phyloP scores from a whole-genome alignment of 768 basidiomycete species.

The Hygrocybe coccinea region DNA sequence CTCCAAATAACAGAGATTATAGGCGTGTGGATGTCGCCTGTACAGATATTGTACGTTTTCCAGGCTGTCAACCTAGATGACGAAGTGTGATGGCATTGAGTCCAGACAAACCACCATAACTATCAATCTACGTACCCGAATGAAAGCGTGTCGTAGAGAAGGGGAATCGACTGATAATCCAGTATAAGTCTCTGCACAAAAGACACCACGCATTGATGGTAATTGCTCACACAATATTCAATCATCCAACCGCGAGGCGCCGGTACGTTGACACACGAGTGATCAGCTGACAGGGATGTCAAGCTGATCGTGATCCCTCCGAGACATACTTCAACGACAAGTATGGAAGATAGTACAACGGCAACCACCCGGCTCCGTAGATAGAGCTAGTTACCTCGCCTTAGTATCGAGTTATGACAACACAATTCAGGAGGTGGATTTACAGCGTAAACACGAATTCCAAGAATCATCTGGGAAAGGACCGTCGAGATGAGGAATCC shows the following conservation, averaged over 20 bases:
- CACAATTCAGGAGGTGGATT: neutral
- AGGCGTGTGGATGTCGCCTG: neutral
- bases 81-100: slow-evolving; percentile 2
- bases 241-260: slow-evolving; percentile 22
- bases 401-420: neutral
- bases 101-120: too few relatives aligned
- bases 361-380: slow-evolving; percentile 13
- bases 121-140: slow-evolving; percentile 5
- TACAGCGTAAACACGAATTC: slow-evolving; percentile 24
- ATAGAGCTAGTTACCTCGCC: slow-evolving; percentile 14
- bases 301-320: slow-evolving; percentile 17
- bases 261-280: slow-evolving; percentile 13
- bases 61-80: slow-evolving; percentile 4
- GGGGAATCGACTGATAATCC: slow-evolving; percentile 11
- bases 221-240: slow-evolving; percentile 23
- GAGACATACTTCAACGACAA: slow-evolving; percentile 15
- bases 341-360: slow-evolving; percentile 9
- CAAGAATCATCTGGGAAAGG: slow-evolving; percentile 24
- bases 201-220: neutral
- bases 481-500: slow-evolving; percentile 24
- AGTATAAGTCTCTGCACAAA: neutral
- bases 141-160: slow-evolving; percentile 18
- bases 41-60: neutral
- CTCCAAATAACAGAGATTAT: slow-evolving; percentile 8
- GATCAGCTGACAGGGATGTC: slow-evolving; percentile 11